Evolutionary conservation across 805 yeast species (phyloP).

Genomic region (Hanseniaspora opuntiae): DNA sequence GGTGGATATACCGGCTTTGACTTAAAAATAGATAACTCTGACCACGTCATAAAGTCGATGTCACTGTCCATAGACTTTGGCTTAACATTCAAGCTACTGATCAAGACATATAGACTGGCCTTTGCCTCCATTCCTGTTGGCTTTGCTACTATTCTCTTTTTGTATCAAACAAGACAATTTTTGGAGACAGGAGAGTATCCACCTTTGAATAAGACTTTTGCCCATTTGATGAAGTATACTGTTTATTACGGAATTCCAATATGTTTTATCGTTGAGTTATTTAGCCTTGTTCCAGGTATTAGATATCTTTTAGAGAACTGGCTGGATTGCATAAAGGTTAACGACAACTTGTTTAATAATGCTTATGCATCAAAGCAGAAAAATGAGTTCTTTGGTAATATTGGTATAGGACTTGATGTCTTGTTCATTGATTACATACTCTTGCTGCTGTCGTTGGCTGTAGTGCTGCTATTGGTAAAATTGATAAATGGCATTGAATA

Average conservation of each 20-base stretch:
- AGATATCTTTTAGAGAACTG: conserved; percentile 28
- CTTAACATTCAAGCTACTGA: conserved; percentile 49
- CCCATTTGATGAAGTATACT: conserved; percentile 22
- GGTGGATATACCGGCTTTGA: conserved; percentile 64
- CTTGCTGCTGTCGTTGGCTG: background rate
- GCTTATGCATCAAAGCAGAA: background rate
- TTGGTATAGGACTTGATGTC: background rate
- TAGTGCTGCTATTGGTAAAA: background rate
- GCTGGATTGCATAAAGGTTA: conserved; percentile 39
- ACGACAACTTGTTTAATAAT: conserved; percentile 7
- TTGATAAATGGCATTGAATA: conserved; percentile 6
- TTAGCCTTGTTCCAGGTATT: conserved; percentile 24
- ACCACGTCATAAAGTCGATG: conserved; percentile 15
- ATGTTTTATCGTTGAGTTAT: conserved; percentile 22
- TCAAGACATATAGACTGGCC: conserved; percentile 64
- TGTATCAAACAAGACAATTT: conserved; percentile 28
- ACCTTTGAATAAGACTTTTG: conserved; percentile 35
- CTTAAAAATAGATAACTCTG: conserved; percentile 19
- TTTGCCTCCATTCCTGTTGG: conserved; percentile 58
- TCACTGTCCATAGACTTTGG: conserved; percentile 19
- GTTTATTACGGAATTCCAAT: background rate
- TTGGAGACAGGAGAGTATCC: conserved; percentile 24
- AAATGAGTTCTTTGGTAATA: conserved; percentile 7
- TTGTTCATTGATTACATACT: conserved; percentile 7
- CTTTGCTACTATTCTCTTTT: conserved; percentile 24